These are phyloP conservation scores for Clitoria ternatea DNA, from an alignment of 306 rosid species.

Conservation along the genomic window DNA sequence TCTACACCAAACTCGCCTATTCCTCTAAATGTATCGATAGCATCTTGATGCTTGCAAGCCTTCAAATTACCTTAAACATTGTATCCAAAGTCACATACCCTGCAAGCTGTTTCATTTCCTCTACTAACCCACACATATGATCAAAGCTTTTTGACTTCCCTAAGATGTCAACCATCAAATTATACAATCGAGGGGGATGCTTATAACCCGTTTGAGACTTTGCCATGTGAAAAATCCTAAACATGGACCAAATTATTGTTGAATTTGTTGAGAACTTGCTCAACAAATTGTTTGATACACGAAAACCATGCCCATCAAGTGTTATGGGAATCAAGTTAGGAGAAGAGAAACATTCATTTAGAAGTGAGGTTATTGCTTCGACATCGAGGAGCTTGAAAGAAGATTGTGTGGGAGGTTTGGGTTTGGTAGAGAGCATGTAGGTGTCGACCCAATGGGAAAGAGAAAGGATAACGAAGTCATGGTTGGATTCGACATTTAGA, in stretches of 20 bases:
- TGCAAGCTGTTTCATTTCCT: conserved; percentile 50
- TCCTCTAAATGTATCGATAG: conserved; percentile 49
- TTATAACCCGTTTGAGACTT: conserved; percentile 58
- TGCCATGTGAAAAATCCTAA: conserved; percentile 72
- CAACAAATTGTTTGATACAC: conserved; percentile 38
- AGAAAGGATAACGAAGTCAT: conserved; percentile 76
- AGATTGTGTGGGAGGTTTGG: conserved; percentile 5
- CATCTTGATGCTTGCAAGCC: conserved; percentile 50
- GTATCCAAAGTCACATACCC: conserved; percentile 53
- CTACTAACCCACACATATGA: conserved; percentile 60
- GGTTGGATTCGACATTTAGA: conserved; percentile 22
- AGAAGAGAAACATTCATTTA: conserved; percentile 48
- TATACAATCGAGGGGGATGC: conserved; percentile 49
- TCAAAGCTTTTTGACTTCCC: conserved; percentile 49
- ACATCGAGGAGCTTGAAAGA: conserved; percentile 19
- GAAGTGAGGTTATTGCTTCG: conserved; percentile 37
- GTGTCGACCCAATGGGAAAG: conserved; percentile 67
- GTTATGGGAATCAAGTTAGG: conserved; percentile 43
- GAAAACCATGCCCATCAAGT: conserved; percentile 31
- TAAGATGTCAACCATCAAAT: conserved; percentile 59
- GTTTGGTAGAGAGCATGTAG: conserved; percentile 21
- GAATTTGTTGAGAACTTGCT: conserved; percentile 62
- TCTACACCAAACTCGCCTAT: conserved; percentile 46
- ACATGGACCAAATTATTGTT: conserved; percentile 53
- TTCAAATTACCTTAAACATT: conserved; percentile 58